Evolutionary conservation across 73 alveolate genomes (phyloP).

Genomic region (Paramecium caudatum): DNA sequence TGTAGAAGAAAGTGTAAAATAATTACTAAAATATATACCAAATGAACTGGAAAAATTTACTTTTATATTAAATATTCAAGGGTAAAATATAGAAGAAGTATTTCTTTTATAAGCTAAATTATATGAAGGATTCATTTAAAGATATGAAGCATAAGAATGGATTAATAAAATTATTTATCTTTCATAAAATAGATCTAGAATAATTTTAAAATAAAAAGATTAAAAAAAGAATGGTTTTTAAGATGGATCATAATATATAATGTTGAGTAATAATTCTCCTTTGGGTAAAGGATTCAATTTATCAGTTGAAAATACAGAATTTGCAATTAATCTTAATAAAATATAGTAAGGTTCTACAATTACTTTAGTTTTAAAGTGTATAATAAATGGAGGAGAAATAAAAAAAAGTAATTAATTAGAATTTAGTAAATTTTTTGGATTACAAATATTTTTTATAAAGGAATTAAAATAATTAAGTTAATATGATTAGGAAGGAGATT

Average conservation of each 20-base stretch:
- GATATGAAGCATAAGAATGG: background rate
- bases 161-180: background rate
- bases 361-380: background rate
- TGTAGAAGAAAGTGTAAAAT: background rate
- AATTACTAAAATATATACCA: background rate
- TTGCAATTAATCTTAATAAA: background rate
- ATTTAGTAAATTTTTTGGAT: background rate
- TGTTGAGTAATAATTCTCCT: background rate
- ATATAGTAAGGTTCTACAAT: background rate
- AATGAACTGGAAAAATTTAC: background rate
- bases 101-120: background rate
- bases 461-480: background rate
- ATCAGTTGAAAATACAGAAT: constrained; percentile 31
- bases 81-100: background rate
- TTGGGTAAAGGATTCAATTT: background rate
- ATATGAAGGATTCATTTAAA: constrained; percentile 8
- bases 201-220: constrained; percentile 10
- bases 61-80: background rate
- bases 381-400: background rate
- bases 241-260: background rate
- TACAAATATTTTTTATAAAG: background rate
- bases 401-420: background rate
- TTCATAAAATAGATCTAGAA: constrained; percentile 16
- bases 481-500: constrained; percentile 19
- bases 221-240: constrained; percentile 10